A percentile compares a stretch with the other conserved stretches of the same genome.
These are phyloP conservation scores for Sechiopsis laciniata DNA, from an alignment of 306 rosid genomes.

Conservation along the genomic window DNA sequence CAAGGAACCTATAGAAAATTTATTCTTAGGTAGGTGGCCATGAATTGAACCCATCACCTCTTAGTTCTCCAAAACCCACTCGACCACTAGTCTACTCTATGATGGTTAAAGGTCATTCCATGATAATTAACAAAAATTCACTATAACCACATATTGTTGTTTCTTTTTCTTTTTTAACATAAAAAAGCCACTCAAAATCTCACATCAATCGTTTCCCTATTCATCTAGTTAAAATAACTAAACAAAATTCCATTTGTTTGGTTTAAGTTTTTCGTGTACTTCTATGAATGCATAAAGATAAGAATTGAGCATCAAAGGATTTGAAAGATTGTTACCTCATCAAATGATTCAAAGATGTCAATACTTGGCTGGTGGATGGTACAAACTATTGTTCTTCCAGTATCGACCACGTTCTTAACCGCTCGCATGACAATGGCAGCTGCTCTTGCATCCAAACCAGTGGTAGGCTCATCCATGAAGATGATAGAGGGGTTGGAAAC, in stretches of 20 bases:
- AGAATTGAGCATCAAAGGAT: background rate
- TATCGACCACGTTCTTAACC: slow-evolving; percentile 40
- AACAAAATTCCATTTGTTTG: background rate
- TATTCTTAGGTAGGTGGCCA: too few species aligned
- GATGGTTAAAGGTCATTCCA: too few species aligned
- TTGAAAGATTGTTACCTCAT: slow-evolving; percentile 33
- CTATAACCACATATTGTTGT: background rate
- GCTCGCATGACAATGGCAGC: slow-evolving; percentile 56
- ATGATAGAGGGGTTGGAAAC: slow-evolving; percentile 46
- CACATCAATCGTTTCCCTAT: background rate
- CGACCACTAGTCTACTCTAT: too few species aligned
- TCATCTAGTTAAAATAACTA: background rate
- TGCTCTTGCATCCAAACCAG: slow-evolving; percentile 46
- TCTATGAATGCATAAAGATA: background rate
- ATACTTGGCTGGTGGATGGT: slow-evolving; percentile 57
- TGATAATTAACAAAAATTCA: background rate
- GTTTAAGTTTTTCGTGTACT: background rate
- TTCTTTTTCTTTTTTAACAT: too few species aligned
- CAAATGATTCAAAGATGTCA: slow-evolving; percentile 43
- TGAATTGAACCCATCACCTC: too few species aligned
- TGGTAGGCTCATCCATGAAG: slow-evolving; percentile 48
- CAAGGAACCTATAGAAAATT: too few species aligned
- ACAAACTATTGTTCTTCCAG: slow-evolving; percentile 52
- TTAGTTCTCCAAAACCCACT: too few species aligned
- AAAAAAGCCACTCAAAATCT: background rate